A percentile compares a stretch with the other conserved stretches of the same genome.
Conservation (phyloP, 345 rosid species). For the Lepidium didymum region DNA sequence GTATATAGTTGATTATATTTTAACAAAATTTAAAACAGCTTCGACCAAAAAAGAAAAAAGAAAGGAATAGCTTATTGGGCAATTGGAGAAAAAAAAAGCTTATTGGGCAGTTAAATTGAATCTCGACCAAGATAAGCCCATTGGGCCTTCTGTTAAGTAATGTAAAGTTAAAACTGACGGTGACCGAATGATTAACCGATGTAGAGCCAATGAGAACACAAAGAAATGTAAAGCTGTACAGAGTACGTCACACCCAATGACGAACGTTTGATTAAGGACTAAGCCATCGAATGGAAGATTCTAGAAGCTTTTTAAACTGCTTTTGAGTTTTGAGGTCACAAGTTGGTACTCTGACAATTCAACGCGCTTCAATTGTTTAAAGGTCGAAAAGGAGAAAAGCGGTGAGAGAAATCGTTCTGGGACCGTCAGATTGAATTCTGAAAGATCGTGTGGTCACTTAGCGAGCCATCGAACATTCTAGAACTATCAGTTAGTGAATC, state of each 20-base stretch:
- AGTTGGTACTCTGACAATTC: neutral
- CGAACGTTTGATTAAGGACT: neutral
- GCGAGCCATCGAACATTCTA: constrained; percentile 11
- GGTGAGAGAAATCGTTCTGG: neutral
- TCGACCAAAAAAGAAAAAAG: too few relatives aligned
- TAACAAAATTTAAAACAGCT: too few relatives aligned
- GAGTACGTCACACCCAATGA: neutral
- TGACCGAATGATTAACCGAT: neutral
- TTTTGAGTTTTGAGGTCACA: neutral
- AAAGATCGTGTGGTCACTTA: constrained; percentile 2
- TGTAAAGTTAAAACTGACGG: neutral
- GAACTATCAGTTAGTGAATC: neutral
- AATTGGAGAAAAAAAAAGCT: too few relatives aligned
- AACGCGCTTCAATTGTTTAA: neutral
- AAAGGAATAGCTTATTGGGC: too few relatives aligned
- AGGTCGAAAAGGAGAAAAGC: neutral
- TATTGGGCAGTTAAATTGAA: too few relatives aligned
- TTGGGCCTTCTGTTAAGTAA: neutral
- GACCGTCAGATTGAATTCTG: constrained; percentile 7
- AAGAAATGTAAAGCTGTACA: neutral
- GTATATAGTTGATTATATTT: too few relatives aligned
- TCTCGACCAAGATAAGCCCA: neutral
- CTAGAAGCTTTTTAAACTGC: neutral
- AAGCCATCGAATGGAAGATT: constrained; percentile 2
- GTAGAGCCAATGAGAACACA: neutral